Conservation (phyloP, 2,329 filamentous ascomycete species). For the Botryosphaeria dothidea region DNA sequence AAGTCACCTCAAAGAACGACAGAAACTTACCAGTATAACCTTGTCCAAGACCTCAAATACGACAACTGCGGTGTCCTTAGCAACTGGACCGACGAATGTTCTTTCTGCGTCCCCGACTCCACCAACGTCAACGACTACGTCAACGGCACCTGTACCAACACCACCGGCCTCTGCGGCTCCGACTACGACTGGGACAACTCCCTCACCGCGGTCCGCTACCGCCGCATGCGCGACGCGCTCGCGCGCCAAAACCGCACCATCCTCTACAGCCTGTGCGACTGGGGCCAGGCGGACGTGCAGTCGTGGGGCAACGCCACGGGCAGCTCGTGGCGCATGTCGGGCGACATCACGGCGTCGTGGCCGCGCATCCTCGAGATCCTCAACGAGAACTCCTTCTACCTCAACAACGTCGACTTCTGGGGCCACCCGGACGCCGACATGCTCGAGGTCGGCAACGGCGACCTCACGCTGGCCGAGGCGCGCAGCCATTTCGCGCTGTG, state of each 20-base stretch:
- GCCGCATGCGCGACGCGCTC: conserved; percentile 55
- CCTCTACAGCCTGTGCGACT: conserved; percentile 55
- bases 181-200: conserved; percentile 55
- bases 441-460: conserved; percentile 43
- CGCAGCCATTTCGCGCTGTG: conserved; percentile 42
- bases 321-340: conserved; percentile 43
- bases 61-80: conserved; percentile 40
- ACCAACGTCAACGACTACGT: conserved; percentile 33
- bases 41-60: conserved; percentile 33
- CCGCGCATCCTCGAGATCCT: conserved; percentile 32
- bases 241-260: conserved; percentile 48
- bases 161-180: conserved; percentile 40
- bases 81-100: conserved; percentile 42
- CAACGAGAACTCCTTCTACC: conserved; percentile 39
- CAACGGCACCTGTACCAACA: conserved; percentile 42
- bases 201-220: conserved; percentile 50
- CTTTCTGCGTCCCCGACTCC: conserved; percentile 43
- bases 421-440: conserved; percentile 43
- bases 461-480: conserved; percentile 33
- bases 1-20: neutral
- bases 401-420: conserved; percentile 39
- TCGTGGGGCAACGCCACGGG: conserved; percentile 53
- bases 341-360: conserved; percentile 25
- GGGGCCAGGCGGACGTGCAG: conserved; percentile 54
- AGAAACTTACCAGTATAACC: conserved; percentile 16